Evolutionary conservation across 106 monocot species (phyloP).

Genomic region (Acorus gramineus): DNA sequence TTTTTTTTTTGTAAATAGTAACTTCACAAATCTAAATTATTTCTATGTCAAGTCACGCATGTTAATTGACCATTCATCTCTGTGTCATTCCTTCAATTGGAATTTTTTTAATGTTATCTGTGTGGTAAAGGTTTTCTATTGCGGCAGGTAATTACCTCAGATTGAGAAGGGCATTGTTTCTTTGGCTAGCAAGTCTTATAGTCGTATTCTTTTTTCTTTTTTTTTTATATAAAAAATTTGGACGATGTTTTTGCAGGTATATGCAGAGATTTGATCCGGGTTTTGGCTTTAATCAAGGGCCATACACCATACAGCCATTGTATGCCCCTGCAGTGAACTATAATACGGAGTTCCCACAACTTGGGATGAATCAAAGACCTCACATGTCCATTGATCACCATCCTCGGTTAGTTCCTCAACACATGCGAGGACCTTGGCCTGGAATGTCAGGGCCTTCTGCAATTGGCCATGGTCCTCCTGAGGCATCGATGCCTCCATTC

Average conservation of each 20-base stretch:
- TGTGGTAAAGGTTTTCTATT: too few relatives aligned
- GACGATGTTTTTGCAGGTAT: constrained; percentile 40
- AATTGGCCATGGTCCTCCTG: constrained; percentile 50
- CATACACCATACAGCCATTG: constrained; percentile 65
- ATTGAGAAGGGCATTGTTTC: too few relatives aligned
- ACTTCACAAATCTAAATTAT: too few relatives aligned
- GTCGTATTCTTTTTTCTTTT: neutral
- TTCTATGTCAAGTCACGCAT: too few relatives aligned
- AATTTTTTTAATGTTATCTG: too few relatives aligned
- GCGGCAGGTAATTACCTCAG: too few relatives aligned
- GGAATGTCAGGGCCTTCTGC: constrained; percentile 26
- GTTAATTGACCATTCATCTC: too few relatives aligned
- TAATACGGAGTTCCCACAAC: constrained; percentile 88
- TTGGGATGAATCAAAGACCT: constrained; percentile 44
- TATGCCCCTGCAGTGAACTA: constrained; percentile 82
- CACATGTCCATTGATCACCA: constrained; percentile 49
- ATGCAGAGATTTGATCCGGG: constrained; percentile 93
- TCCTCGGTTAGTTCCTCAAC: constrained; percentile 31
- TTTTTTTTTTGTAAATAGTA: too few relatives aligned
- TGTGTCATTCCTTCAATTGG: too few relatives aligned
- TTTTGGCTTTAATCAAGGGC: constrained; percentile 74
- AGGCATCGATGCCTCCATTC: constrained; percentile 48
- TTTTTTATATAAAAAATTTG: neutral
- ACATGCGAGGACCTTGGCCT: constrained; percentile 46
- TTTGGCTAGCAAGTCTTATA: too few relatives aligned